Conservation (phyloP, 2,329 filamentous ascomycete genomes). For the Myriangium duriaei region DNA sequence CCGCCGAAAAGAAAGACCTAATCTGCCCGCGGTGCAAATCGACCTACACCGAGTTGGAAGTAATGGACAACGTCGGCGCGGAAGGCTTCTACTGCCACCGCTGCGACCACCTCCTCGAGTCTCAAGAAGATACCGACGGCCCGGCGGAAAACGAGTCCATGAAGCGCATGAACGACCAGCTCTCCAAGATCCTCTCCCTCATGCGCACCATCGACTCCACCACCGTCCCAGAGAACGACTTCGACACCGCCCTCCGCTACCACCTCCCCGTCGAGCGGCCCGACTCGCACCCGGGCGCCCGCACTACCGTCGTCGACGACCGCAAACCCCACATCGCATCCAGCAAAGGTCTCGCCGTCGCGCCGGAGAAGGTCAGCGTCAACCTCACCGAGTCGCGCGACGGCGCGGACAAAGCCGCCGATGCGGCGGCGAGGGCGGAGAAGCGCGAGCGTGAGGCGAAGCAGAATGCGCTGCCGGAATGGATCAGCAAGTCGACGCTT, state of each 20-base stretch:
- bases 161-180: slow-evolving; percentile 63
- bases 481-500: slow-evolving; percentile 26
- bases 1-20: slow-evolving; percentile 79
- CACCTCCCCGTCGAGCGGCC: slow-evolving; percentile 54
- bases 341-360: slow-evolving; percentile 22
- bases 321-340: slow-evolving; percentile 21
- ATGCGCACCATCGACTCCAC: slow-evolving; percentile 66
- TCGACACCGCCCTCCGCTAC: slow-evolving; percentile 53
- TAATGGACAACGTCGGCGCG: slow-evolving; percentile 59
- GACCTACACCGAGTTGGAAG: slow-evolving; percentile 83
- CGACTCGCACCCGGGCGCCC: slow-evolving; percentile 46
- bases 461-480: slow-evolving; percentile 24
- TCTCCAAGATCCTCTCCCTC: slow-evolving; percentile 65
- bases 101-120: slow-evolving; percentile 52
- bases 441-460: slow-evolving; percentile 18
- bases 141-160: slow-evolving; percentile 46
- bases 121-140: slow-evolving; percentile 51
- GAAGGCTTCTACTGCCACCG: slow-evolving; percentile 63
- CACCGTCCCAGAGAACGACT: slow-evolving; percentile 59
- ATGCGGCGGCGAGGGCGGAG: slow-evolving; percentile 16
- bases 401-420: slow-evolving; percentile 22
- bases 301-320: slow-evolving; percentile 20
- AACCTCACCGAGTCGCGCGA: slow-evolving; percentile 24
- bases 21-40: slow-evolving; percentile 69
- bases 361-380: slow-evolving; percentile 24